Evolutionary conservation across 352 stramenopile genomes (phyloP).

Genomic region (Pythium plurisporium): DNA sequence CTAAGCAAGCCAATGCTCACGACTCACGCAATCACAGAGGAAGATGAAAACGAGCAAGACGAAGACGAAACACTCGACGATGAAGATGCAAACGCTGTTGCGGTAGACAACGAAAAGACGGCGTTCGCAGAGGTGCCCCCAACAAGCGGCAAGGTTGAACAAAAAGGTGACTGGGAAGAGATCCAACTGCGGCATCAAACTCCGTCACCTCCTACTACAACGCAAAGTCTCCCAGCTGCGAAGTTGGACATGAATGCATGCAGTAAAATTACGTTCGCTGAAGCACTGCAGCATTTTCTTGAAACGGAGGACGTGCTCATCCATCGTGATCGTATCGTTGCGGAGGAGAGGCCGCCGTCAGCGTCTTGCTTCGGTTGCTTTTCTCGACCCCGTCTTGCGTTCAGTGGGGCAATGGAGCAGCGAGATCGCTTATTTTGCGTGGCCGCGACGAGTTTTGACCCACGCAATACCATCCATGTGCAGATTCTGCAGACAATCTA

Average conservation of each 20-base stretch:
- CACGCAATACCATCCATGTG: slow-evolving; percentile 41
- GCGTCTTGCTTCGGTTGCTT: slow-evolving; percentile 62
- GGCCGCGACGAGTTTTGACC: slow-evolving; percentile 47
- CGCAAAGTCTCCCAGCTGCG: not conserved
- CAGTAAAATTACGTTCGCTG: slow-evolving; percentile 16
- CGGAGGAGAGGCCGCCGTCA: slow-evolving; percentile 33
- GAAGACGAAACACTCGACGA: slow-evolving; percentile 3
- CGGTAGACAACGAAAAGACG: slow-evolving; percentile 10
- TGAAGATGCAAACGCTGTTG: slow-evolving; percentile 6
- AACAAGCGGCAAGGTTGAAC: not conserved
- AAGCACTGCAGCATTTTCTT: slow-evolving; percentile 17
- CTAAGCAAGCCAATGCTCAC: slow-evolving; percentile 34
- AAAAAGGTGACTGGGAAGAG: slow-evolving; percentile 46
- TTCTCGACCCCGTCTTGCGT: slow-evolving; percentile 44
- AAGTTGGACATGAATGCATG: not conserved
- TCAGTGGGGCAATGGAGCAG: slow-evolving; percentile 47
- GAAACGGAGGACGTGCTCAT: slow-evolving; percentile 18
- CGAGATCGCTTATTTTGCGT: slow-evolving; percentile 75
- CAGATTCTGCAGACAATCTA: slow-evolving; percentile 68
- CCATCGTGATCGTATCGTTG: slow-evolving; percentile 43
- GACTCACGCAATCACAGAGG: slow-evolving; percentile 32
- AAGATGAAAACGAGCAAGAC: slow-evolving; percentile 25
- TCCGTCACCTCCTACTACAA: not conserved
- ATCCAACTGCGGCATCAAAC: slow-evolving; percentile 32
- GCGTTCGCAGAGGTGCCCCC: not conserved